Conservation (phyloP, 805 yeast genomes). For the Yamadazyma insecticola region DNA sequence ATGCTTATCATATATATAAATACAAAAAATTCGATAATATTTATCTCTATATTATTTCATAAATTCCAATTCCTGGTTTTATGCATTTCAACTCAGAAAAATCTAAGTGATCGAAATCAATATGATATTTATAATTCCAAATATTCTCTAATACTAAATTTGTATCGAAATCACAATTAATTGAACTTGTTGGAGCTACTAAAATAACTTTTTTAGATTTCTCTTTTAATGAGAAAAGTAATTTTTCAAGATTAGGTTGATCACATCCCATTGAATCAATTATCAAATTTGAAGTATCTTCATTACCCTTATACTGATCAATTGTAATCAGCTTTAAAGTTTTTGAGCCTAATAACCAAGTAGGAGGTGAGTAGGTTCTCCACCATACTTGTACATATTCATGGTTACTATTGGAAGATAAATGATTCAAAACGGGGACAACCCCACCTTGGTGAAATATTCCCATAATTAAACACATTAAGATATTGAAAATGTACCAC, state of each 20-base stretch:
- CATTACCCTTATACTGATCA: constrained; percentile 8
- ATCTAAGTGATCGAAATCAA: constrained; percentile 71
- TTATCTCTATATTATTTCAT: constrained; percentile 27
- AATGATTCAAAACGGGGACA: constrained; percentile 54
- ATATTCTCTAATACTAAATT: constrained; percentile 13
- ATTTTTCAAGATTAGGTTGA: constrained; percentile 5
- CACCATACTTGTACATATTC: constrained; percentile 64
- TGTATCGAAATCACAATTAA: constrained; percentile 15
- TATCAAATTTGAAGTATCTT: constrained; percentile 17
- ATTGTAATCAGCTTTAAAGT: constrained; percentile 5
- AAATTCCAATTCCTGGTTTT: constrained; percentile 62
- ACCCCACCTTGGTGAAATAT: constrained; percentile 88
- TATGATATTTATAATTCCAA: constrained; percentile 42
- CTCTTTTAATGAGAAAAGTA: neutral
- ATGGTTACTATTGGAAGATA: constrained; percentile 19
- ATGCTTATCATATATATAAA: neutral
- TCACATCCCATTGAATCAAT: constrained; percentile 51
- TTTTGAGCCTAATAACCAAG: constrained; percentile 61
- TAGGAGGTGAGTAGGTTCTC: constrained; percentile 92
- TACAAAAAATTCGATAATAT: neutral
- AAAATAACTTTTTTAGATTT: constrained; percentile 14
- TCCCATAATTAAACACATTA: constrained; percentile 68
- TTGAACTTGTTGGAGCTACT: constrained; percentile 40
- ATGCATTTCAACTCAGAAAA: constrained; percentile 42
- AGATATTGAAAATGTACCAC: constrained; percentile 65